Base-by-base conservation (phyloP, 371 early-diverging fungal genomes). In the Blakeslea trispora region DNA sequence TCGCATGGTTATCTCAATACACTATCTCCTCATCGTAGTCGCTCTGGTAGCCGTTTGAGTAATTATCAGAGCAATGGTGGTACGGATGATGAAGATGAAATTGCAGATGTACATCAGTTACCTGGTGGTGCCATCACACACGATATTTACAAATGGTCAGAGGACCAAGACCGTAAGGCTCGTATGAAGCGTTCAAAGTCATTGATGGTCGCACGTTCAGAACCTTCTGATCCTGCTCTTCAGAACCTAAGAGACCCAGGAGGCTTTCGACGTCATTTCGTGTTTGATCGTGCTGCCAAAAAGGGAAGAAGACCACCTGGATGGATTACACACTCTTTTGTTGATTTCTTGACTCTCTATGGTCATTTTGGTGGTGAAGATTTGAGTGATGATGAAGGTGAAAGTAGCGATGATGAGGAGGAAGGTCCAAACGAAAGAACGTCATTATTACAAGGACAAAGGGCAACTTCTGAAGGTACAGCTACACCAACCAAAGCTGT, bases 361-460 rank as follows among this genome's bases (percentile, higher is more conserved):
- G 95, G 96, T 23, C 93, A 92, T 69, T 97, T 94, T 78, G 98
- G 94, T 34, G 98, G 97, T 55, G 97, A 94, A 62, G 91, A 92
- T 63, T 81, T 89, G 44, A 91, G 93, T 43, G 91, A 90, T 49
- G 92, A 91, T 53, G 91, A 92, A 57, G 93, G 86, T 17, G 84
- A 89, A 19, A 85, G 83, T 15, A 83, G 82, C 19, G 91, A 84
- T 6, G 86, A 83, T 17, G 79, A 78, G 15, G 55, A 71, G 40
- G 64, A 61, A 21, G 53, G 53, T 17, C 53, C 54, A 3, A 71
- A 65, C 41, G 77, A 76, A 56, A 55, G 62, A 31, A 63, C 68
- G 6, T 81, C 86, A 5, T 56, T 87, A 55, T 66, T 83, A 17
- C 71, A 66, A 31, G 79, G 81, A 43, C 61, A 63, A 10, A 53